Evolutionary conservation across 176 grass and related monocot genomes (phyloP).

Genomic region (Oryza nivara): DNA sequence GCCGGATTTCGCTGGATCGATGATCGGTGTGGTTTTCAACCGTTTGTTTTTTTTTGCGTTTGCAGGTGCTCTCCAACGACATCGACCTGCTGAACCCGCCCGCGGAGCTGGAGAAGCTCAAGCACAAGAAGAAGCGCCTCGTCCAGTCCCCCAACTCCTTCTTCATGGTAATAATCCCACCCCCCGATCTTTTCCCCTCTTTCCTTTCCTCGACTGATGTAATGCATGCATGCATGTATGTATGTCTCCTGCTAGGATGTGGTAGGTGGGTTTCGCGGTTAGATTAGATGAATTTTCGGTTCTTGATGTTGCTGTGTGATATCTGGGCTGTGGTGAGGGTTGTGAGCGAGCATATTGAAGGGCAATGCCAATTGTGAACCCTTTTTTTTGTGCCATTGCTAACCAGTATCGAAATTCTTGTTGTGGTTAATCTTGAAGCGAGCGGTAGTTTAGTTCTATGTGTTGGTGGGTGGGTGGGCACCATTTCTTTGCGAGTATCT

Average conservation of each 20-base stretch:
- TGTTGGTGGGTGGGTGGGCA: background rate
- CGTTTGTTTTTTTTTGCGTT: no score
- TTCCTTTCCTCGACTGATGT: background rate
- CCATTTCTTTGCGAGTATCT: background rate
- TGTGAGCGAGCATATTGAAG: background rate
- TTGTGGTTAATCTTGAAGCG: background rate
- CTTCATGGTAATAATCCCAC: conserved; percentile 58
- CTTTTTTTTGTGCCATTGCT: background rate
- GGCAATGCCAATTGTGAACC: background rate
- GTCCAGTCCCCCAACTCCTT: conserved; percentile 87
- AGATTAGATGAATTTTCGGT: background rate
- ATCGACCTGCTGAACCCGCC: conserved; percentile 86
- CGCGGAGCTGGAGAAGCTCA: conserved; percentile 77
- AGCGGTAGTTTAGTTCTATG: background rate
- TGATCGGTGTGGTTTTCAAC: background rate
- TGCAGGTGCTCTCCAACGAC: conserved; percentile 79
- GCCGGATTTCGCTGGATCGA: background rate
- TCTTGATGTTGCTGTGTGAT: background rate
- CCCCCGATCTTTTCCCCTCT: background rate
- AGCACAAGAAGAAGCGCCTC: conserved; percentile 94
- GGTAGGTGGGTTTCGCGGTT: no score
- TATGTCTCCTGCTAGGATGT: no score
- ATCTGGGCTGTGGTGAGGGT: background rate
- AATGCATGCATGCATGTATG: no score
- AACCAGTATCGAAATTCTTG: background rate